Percentiles rank a stretch among this genome's conserved stretches.
Evolutionary conservation across 129 eudicot genomes (phyloP).

Genomic region (Sambucus nigra): DNA sequence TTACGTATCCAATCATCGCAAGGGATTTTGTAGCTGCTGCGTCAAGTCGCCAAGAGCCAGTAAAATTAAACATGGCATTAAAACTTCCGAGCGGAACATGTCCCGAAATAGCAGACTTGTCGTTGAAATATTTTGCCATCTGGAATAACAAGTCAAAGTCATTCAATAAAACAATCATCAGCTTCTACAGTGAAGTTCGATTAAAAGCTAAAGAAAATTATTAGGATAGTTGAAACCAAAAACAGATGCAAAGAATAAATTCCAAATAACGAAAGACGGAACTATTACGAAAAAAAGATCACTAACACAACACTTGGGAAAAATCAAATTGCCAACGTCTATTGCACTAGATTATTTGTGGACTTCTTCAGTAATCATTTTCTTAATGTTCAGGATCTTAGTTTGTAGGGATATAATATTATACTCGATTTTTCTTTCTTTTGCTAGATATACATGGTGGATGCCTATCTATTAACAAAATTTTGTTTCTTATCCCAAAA

Average conservation of each 20-base stretch:
- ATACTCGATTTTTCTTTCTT: not conserved
- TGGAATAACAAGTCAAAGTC: slow-evolving; percentile 16
- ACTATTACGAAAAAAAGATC: too few species aligned
- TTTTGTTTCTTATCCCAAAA: too few species aligned
- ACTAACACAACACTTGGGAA: too few species aligned
- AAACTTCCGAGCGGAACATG: slow-evolving; percentile 87
- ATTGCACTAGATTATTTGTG: too few species aligned
- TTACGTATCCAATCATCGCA: slow-evolving; percentile 79
- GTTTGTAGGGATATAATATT: not conserved
- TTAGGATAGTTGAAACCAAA: not conserved
- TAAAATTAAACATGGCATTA: slow-evolving; percentile 92
- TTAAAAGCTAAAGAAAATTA: not conserved
- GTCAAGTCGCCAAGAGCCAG: slow-evolving; percentile 78
- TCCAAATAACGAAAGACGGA: too few species aligned
- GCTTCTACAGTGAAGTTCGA: slow-evolving; percentile 7
- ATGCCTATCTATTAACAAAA: too few species aligned
- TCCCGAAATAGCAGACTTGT: slow-evolving; percentile 52
- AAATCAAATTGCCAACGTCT: too few species aligned
- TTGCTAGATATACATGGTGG: too few species aligned
- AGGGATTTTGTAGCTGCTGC: slow-evolving; percentile 88
- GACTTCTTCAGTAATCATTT: too few species aligned
- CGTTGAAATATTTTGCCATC: slow-evolving; percentile 83
- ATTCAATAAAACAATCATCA: slow-evolving; percentile 6
- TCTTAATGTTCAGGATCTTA: not conserved
- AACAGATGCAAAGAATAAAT: too few species aligned